These are phyloP conservation scores for Cutaneotrichosporon spelunceum DNA, from an alignment of 1,284 basidiomycete species.

Conservation along the genomic window DNA sequence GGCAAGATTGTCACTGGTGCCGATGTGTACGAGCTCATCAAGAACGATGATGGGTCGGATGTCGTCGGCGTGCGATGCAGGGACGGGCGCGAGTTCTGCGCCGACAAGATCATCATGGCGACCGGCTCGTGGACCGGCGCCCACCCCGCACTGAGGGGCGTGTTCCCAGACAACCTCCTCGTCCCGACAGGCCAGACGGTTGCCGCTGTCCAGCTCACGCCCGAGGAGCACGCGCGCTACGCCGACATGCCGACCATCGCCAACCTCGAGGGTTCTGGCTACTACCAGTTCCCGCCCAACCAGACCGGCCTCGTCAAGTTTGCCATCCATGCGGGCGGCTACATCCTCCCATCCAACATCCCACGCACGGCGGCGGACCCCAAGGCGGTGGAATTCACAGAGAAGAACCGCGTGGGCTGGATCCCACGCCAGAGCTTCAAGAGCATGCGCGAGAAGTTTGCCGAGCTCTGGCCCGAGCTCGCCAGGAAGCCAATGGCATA, in stretches of 20 bases:
- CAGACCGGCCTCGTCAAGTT: constrained; percentile 67
- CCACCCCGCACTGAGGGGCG: neutral
- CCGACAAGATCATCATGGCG: constrained; percentile 29
- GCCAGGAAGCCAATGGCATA: constrained; percentile 62
- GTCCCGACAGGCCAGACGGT: constrained; percentile 60
- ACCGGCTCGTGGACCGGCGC: constrained; percentile 30
- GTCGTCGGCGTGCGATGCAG: constrained; percentile 19
- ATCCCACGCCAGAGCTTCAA: constrained; percentile 62
- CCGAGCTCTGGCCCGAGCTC: constrained; percentile 67
- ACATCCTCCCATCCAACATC: constrained; percentile 53
- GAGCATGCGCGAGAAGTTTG: constrained; percentile 58
- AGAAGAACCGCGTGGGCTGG: constrained; percentile 26
- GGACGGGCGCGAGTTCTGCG: constrained; percentile 28
- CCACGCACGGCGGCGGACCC: constrained; percentile 39
- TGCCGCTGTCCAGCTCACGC: constrained; percentile 65
- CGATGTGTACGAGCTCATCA: constrained; percentile 44
- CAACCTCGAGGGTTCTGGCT: constrained; percentile 62
- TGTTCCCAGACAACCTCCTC: constrained; percentile 18
- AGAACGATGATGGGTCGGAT: constrained; percentile 9
- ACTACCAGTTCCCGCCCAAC: constrained; percentile 69
- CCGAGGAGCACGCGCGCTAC: constrained; percentile 64
- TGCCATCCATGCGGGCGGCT: constrained; percentile 67
- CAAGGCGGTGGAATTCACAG: constrained; percentile 13
- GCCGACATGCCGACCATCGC: constrained; percentile 64
- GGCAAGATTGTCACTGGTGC: constrained; percentile 61